Conservation (phyloP, 78 protist species). For the Corallochytrium limacisporum region DNA sequence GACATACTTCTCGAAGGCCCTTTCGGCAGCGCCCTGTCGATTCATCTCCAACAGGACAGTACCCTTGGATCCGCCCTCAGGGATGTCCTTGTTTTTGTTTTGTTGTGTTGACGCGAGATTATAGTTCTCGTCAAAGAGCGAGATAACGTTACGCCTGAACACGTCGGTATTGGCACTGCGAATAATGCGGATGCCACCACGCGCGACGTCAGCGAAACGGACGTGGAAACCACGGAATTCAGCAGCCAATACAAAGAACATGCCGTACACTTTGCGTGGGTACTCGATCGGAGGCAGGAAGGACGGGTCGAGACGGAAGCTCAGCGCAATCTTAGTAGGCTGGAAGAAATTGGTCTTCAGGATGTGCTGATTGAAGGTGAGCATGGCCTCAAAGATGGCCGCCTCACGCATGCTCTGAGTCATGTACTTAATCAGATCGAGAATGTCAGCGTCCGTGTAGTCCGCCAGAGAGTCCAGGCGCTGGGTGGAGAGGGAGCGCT, state of each 20-base stretch:
- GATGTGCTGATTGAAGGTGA: constrained; percentile 12
- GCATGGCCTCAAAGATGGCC: not conserved
- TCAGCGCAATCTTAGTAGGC: constrained; percentile 42
- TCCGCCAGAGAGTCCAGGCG: not conserved
- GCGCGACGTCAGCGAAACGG: constrained; percentile 69
- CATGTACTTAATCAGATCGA: not conserved
- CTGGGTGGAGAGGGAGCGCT: not conserved
- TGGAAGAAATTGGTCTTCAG: constrained; percentile 63
- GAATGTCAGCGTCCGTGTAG: not conserved
- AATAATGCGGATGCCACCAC: constrained; percentile 76
- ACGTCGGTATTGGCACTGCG: constrained; percentile 23
- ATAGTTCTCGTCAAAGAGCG: constrained; percentile 61
- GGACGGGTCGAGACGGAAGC: constrained; percentile 66
- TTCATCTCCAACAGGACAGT: constrained; percentile 17
- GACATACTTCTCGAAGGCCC: constrained; percentile 37
- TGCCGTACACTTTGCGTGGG: constrained; percentile 42
- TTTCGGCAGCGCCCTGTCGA: constrained; percentile 23
- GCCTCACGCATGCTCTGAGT: not conserved
- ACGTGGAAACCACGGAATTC: constrained; percentile 77
- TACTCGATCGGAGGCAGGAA: constrained; percentile 29
- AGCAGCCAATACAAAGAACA: constrained; percentile 59
- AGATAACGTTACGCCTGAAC: constrained; percentile 33
- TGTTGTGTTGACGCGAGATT: constrained; percentile 72
- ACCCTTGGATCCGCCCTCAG: constrained; percentile 82
- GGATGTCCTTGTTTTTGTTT: constrained; percentile 79